Conservation (phyloP, 2,329 filamentous ascomycete species). For the Drechslera avenae region DNA sequence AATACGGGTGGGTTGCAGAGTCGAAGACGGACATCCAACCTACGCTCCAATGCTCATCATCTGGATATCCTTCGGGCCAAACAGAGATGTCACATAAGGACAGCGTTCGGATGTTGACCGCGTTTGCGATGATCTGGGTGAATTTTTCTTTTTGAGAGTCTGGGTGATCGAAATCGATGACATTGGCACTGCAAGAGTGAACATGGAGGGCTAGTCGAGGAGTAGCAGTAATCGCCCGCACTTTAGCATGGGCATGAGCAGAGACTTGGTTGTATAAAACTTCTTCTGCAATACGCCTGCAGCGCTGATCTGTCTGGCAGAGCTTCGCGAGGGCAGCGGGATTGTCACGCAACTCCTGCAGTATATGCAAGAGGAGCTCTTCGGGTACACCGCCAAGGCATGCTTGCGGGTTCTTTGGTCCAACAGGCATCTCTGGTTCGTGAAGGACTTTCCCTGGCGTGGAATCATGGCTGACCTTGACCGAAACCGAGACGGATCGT, state of each 20-base stretch:
- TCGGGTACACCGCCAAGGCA: constrained; percentile 10
- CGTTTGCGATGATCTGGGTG: not conserved
- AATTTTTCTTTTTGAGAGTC: not conserved
- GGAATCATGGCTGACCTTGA: not conserved
- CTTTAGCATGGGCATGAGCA: not conserved
- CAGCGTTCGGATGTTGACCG: not conserved
- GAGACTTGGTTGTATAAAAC: constrained; percentile 4
- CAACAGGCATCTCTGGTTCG: not conserved
- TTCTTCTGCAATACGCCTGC: constrained; percentile 6
- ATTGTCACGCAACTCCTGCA: not conserved
- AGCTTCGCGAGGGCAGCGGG: constrained; percentile 1
- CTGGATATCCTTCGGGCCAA: no score
- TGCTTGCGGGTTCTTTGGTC: constrained; percentile 1
- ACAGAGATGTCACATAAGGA: not conserved
- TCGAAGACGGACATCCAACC: constrained; percentile 5
- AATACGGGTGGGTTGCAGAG: not conserved
- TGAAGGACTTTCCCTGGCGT: not conserved
- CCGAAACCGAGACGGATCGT: not conserved
- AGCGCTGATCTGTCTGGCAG: constrained; percentile 6
- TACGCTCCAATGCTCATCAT: not conserved
- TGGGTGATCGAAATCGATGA: not conserved
- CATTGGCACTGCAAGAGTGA: not conserved
- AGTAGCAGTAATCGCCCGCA: not conserved
- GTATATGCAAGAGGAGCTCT: constrained; percentile 8
- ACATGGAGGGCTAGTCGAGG: not conserved